Base-by-base conservation (phyloP, 2,329 filamentous ascomycete species). In the Aspergillus intermedius region DNA sequence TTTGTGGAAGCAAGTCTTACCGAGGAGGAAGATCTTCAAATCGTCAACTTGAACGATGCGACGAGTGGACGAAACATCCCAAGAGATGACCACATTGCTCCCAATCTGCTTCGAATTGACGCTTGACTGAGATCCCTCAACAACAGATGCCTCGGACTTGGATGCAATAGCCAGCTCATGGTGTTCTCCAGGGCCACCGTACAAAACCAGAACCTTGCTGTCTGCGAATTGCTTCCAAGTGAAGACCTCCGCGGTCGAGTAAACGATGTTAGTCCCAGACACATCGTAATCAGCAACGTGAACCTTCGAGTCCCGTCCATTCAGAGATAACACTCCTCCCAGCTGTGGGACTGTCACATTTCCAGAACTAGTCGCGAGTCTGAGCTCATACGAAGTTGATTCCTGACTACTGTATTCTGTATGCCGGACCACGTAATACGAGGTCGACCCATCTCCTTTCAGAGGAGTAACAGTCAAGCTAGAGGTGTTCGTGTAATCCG, bases 351-450 rank as follows among this genome's bases (percentile, higher is more conserved):
- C 59, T 0, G 63, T 71, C 41, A 74, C 19, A 2, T 59, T 52
- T 12, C 71, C 71, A 35, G 60, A 58, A 51, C 69, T 71, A 8
- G 70, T 73, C 6, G 65, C 59, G 0, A 91, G 65, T 1, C 68
- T 83, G 30, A 90, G 70, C 13, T 74, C 82, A 63, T 90, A 91
- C 0, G 73, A 68, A 0, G 80, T 80, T 0, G 79, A 76, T 0
- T 67, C 73, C 0, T 75, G 68, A 13, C 76, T 78, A n/a, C 79
- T 77, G 60, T 86, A 88, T 48, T 82, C 78, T 0, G 78, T 66
- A 59, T 91, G 87, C 34, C 86, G 75, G 3, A 83, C 70, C 2
- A 91, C 74, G 62, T 82, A 90, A 23, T 74, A 78, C 2, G 75
- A 73, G 0, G 70, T 74, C 0, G 79, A 78, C 37, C 65, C 66